Base-by-base conservation (phyloP, 2,329 filamentous ascomycete genomes). In the Xylariaceae sp. region DNA sequence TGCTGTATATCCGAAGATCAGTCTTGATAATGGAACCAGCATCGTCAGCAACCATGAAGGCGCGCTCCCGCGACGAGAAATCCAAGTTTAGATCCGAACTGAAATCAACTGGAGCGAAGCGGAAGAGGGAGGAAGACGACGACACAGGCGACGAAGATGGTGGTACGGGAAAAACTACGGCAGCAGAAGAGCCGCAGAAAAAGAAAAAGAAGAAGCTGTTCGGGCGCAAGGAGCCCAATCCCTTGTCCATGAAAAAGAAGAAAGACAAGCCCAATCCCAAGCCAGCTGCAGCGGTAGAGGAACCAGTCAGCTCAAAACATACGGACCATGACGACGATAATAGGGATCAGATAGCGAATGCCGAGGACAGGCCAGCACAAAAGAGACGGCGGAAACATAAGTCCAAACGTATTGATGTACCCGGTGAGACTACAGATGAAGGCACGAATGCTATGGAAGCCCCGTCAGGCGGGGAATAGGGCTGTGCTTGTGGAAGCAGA, bases 1-100 rank as follows among this genome's bases (percentile, higher is more conserved):
- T 92, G 50, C 79, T 93, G 37, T 92, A 92, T 63, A 85, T 92
- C 54, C 82, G 83, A 53, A 75, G 86, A 45, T 87, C 83, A 50
- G 86, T 94, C 20, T 42, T 55, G 80, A 82, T 86, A 44, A 75
- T 87, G 72, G 82, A 87, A 65, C 85, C 86, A 12, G 89, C 93
- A 85, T 83, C 85, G 16, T 76, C 73, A 32, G 76, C 76, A 43
- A 86, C 83, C 14, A 77, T 76, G 32, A 74, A 79, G 47, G 74
- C 80, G 37, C 77, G 84, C 49, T 77, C 83, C 41, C 73, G 73
- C 48, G 85, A 87, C 51, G 88, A 93, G 72, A 79, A 75, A 57
- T 75, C 74, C 45, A 94, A 94, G 68, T 87, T 91, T 59, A 77
- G 82, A 53, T 75, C 78, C 16, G 87, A 86, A 37, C 68, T 90